Evolutionary conservation across 2,329 filamentous ascomycete species (phyloP), one percentile per base, ranked within the genome.

Genomic region (Sporothrix sp.): DNA sequence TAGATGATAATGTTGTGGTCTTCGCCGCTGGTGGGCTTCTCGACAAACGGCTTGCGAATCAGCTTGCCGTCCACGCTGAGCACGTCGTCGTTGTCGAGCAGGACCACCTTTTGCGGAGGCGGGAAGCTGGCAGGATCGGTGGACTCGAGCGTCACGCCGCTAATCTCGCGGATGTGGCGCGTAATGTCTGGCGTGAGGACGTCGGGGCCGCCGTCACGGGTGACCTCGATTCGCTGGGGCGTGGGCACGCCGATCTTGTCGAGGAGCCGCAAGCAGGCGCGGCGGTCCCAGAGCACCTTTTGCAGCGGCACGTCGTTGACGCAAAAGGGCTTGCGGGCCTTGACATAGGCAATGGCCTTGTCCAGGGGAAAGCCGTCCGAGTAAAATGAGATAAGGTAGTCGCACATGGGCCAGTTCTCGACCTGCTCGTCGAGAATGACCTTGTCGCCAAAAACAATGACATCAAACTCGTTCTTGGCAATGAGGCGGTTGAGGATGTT

Each of bases 1-100:
- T 97, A 98, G 51, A 98, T 96, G 68, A 95, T 85, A 60, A 98
- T 95, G 65, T 98, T 98, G 70, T 98, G 93, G 62, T 98, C 91
- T 68, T 98, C 93, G 30, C 93, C 93, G 62, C 87, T 96, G n/a
- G 89, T 90, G 0, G 93, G 93, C 66, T 98, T 98, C 65, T 98
- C 93, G 33, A 98, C 93, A 62, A 98, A 98, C 0, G 93, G 93
- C 63, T 98, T 98, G 59, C 78, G 84, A 40, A 98, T 75, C 4
- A 82, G 66, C 36, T 78, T 74, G 10, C 91, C 93, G 63, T 98
- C 91, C 9, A 98, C 91, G 37, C 84, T 81, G 50, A 98, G 74
- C 4, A 85, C 84, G 63, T 98, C 90, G 25, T 87, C 87, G 58
- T 95, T 84, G 56, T 97, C 90, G n/a, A 93, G 75, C 57, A 98